Base-by-base conservation (phyloP, 148 eudicot species). In the Selenicereus undatus region DNA sequence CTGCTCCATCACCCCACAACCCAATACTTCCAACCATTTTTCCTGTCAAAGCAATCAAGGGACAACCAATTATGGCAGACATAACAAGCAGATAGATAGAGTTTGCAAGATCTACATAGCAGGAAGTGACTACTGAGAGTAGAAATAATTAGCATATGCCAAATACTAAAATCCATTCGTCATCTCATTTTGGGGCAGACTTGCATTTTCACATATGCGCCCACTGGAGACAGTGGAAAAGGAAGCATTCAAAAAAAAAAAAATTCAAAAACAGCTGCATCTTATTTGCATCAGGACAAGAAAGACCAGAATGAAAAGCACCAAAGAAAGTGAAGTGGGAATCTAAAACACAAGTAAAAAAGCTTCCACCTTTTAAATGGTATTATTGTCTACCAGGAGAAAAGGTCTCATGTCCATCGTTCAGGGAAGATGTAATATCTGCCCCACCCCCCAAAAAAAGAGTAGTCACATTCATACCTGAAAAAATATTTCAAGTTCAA, bases 11-110 rank as follows among this genome's bases (percentile, higher is more conserved):
- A 97, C 99, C 75, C 99, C 99, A 83, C 98, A 94, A 32, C 99
- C 99, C 84, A 97, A 88, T 76, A 97, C 99, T 87, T 97, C 99
- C 88, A 97, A 78, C 99, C 99, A 97, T 82, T 94, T 85, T 10
- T 92, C 99, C 99, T 97, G 89, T 79, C 77, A 82, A 82, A 82
- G 76, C 32, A 73, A 65, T 16, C 29, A 43, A 11, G 50, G 11
- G 7, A 32, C 29, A 32, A 36, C 48, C n/a, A 48, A 16, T 65
- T 14, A 58, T 21, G 26, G 45, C 35, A 65, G 27, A 73, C 56
- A 45, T 22, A 43, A n/a, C 18, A 43, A 73, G 29, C 35, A 73
- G 54, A 11, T 20, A 14, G 11, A 43, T 24, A 43, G 14, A 43
- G 9, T 73, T 73, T 71, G 24, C 32, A 76, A 21, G 56, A 60